Conservation (phyloP, 495 filamentous ascomycete genomes). For the Pseudomonodictys pantanalensis region DNA sequence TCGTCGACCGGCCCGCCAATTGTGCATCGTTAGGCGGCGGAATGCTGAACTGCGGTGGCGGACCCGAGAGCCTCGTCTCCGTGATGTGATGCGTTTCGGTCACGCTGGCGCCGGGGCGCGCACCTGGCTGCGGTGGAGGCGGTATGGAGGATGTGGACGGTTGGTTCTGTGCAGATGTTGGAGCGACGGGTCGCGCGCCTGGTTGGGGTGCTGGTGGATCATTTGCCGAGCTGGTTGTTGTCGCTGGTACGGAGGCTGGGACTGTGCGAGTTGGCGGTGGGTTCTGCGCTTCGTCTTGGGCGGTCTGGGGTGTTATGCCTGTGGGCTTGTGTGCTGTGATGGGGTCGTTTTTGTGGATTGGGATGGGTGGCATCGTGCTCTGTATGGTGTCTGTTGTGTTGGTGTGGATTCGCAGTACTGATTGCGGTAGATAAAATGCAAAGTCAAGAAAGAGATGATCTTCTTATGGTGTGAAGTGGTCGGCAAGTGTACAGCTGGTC, state of each 20-base stretch:
- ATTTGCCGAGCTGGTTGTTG: constrained; percentile 2
- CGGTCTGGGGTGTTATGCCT: constrained; percentile 22
- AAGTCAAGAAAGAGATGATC: too few relatives aligned
- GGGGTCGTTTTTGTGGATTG: constrained; percentile 28
- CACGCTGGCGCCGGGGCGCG: not conserved
- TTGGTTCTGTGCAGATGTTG: not conserved
- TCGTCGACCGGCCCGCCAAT: constrained; percentile 19
- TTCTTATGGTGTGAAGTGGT: too few relatives aligned
- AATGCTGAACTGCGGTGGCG: constrained; percentile 19
- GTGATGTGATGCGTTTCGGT: constrained; percentile 21
- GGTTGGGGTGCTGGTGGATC: constrained; percentile 24
- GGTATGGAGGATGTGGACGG: not conserved
- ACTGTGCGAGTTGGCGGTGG: constrained; percentile 19
- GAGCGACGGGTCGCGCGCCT: constrained; percentile 18
- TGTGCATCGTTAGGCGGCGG: constrained; percentile 16
- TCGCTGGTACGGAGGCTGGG: constrained; percentile 4
- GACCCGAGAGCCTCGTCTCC: constrained; percentile 12
- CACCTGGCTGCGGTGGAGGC: constrained; percentile 10
- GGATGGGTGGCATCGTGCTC: constrained; percentile 26
- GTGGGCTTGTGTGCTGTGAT: constrained; percentile 14
- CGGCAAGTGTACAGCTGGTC: not conserved
- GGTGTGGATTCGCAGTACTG: not conserved
- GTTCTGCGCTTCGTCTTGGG: constrained; percentile 1
- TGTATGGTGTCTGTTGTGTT: not conserved
- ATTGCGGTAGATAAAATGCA: too few relatives aligned